These are phyloP conservation scores for Saprolegnia parasitica DNA, from an alignment of 352 stramenopile genomes.

Conservation along the genomic window DNA sequence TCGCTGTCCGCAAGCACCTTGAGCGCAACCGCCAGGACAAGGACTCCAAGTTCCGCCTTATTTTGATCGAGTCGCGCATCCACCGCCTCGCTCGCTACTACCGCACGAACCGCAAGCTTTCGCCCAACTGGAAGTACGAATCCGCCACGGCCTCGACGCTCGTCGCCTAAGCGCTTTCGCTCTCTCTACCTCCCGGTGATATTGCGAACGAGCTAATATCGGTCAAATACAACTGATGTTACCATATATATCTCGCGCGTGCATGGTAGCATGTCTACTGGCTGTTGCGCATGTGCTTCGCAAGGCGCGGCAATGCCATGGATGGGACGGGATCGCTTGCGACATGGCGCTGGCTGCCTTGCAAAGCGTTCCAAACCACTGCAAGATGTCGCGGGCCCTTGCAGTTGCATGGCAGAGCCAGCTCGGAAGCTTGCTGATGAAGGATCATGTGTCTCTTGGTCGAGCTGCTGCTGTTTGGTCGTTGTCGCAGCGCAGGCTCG, in stretches of 20 bases:
- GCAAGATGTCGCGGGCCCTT: too few species aligned
- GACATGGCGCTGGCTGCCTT: too few species aligned
- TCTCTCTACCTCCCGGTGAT: background rate
- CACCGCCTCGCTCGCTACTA: slow-evolving; percentile 99
- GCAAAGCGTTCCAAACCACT: too few species aligned
- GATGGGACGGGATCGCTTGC: too few species aligned
- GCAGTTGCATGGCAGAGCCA: too few species aligned
- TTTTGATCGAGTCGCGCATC: slow-evolving; percentile 99
- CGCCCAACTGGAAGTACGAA: slow-evolving; percentile 99
- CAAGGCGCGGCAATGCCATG: too few species aligned
- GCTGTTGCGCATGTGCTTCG: too few species aligned
- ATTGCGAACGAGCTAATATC: slow-evolving; percentile 21
- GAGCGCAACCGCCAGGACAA: slow-evolving; percentile 99
- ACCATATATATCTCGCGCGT: background rate
- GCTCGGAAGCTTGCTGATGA: too few species aligned
- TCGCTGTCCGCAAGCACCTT: slow-evolving; percentile 99
- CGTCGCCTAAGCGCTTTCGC: slow-evolving; percentile 92
- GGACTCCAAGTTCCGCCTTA: slow-evolving; percentile 99
- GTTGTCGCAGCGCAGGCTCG: too few species aligned
- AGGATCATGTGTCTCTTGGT: too few species aligned
- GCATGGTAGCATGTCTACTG: background rate
- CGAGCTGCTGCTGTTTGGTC: too few species aligned
- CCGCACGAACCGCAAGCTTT: slow-evolving; percentile 98
- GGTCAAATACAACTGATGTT: slow-evolving; percentile 19
- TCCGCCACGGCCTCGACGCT: slow-evolving; percentile 97